Conservation (phyloP, 371 early-diverging fungal species). For the Choanephora cucurbitarum region DNA sequence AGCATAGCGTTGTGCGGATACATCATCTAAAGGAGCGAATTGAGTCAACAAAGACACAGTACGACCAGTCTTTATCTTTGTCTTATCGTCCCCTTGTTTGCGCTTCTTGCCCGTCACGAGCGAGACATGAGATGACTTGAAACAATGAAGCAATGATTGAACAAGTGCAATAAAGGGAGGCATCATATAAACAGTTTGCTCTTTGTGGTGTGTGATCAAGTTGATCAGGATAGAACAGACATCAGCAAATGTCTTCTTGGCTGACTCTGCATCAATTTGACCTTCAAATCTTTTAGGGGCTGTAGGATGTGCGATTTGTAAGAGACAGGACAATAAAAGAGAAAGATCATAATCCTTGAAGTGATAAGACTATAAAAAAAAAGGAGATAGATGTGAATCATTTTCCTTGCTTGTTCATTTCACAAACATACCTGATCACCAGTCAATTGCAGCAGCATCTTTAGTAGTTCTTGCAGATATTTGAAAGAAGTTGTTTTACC, state of each 20-base stretch:
- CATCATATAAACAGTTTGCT: conserved; percentile 47
- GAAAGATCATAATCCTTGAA: conserved; percentile 32
- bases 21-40: conserved; percentile 51
- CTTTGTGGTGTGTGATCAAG: conserved; percentile 47
- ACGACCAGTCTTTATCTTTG: conserved; percentile 8
- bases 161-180: conserved; percentile 50
- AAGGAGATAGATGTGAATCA: conserved; percentile 14
- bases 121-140: conserved; percentile 58
- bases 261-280: conserved; percentile 21
- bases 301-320: conserved; percentile 37
- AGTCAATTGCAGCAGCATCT: conserved; percentile 41
- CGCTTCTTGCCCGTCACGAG: conserved; percentile 33
- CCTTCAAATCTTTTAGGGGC: conserved; percentile 23
- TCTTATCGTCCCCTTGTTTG: background rate
- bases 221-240: conserved; percentile 50
- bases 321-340: conserved; percentile 34
- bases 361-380: conserved; percentile 25
- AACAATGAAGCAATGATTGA: conserved; percentile 57
- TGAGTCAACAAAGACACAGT: conserved; percentile 19
- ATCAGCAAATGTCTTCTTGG: conserved; percentile 39
- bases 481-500: conserved; percentile 36
- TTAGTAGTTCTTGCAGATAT: conserved; percentile 36
- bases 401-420: background rate
- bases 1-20: conserved; percentile 54
- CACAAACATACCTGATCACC: conserved; percentile 30